Evolutionary conservation across 2,329 filamentous ascomycete genomes (phyloP), one percentile per base, ranked within the genome.

Genomic region (Byssothecium circinans): DNA sequence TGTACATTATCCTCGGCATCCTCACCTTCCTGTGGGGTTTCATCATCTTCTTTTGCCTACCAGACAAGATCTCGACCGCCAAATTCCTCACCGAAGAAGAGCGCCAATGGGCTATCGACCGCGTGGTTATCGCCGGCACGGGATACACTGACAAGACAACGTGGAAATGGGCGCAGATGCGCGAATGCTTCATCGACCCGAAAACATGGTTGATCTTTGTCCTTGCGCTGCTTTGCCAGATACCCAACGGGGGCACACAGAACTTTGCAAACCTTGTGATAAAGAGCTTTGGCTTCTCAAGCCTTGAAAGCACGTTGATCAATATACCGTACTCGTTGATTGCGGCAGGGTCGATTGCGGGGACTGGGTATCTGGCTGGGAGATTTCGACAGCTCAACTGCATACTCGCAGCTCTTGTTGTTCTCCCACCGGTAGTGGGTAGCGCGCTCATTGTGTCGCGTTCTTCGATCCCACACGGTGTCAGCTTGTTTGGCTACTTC

Each of bases 281-380:
- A 52, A 75, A 74, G 20, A 74, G 71, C 0, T 76, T 76, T 41
- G 74, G 74, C 3, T 77, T 76, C 49, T 68, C 52, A 11, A 69
- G 55, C 33, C 60, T 66, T 36, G 67, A 71, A 29, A 71, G 69
- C 8, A 72, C 69, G 0, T 57, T 65, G 4, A 50, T 62, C 40
- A 43, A 47, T 34, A 56, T 62, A 15, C 57, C 58, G 2, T 40
- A 50, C 8, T 55, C 50, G 15, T 40, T 59, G 30, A 58, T 62
- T 32, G 22, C 59, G 7, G 55, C 50, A 14, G 44, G 40, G 11
- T 56, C 52, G 3, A 56, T 57, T 17, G 38, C 41, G 6, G 52
- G 50, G 6, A 54, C 54, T 2, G 52, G 54, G 12, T 54, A 47
- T 45, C 32, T 57, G n/a, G 54, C 57, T 8, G 51, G 54, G 12